Evolutionary conservation across 129 eudicot species (phyloP).

Genomic region (Lactuca saligna): DNA sequence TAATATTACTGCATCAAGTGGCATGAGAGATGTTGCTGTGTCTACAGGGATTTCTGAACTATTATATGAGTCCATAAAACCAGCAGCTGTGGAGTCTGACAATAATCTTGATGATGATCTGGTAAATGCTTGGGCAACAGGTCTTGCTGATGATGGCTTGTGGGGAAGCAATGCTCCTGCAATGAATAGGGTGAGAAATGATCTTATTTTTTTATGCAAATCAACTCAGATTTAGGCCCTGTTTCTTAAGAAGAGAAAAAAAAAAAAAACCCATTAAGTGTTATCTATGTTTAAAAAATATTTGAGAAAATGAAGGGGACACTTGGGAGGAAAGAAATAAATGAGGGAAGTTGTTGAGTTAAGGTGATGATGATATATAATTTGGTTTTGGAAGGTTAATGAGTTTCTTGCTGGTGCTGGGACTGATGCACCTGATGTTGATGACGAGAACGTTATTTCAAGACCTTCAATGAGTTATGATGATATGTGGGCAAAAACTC

Average conservation of each 20-base stretch:
- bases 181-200: slow-evolving; percentile 74
- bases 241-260: too few species aligned
- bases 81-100: slow-evolving; percentile 58
- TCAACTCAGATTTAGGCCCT: too few species aligned
- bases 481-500: slow-evolving; percentile 99
- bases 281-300: too few species aligned
- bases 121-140: slow-evolving; percentile 99
- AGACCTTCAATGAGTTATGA: slow-evolving; percentile 86
- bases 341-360: too few species aligned
- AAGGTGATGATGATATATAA: too few species aligned
- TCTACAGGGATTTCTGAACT: slow-evolving; percentile 95
- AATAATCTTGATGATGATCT: slow-evolving; percentile 86
- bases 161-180: slow-evolving; percentile 88
- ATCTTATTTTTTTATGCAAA: neutral
- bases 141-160: slow-evolving; percentile 88
- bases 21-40: slow-evolving; percentile 89
- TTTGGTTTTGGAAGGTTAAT: slow-evolving; percentile 54
- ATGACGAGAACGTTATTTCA: slow-evolving; percentile 71
- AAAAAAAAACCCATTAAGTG: too few species aligned
- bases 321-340: too few species aligned
- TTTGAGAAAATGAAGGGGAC: too few species aligned
- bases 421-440: slow-evolving; percentile 99
- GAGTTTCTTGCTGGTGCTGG: slow-evolving; percentile 98
- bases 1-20: slow-evolving; percentile 78
- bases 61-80: slow-evolving; percentile 71